A percentile compares a stretch with the other conserved stretches of the same genome.
These are phyloP conservation scores for Phytophthora pinifolia DNA, from an alignment of 352 stramenopile genomes.

Conservation along the genomic window DNA sequence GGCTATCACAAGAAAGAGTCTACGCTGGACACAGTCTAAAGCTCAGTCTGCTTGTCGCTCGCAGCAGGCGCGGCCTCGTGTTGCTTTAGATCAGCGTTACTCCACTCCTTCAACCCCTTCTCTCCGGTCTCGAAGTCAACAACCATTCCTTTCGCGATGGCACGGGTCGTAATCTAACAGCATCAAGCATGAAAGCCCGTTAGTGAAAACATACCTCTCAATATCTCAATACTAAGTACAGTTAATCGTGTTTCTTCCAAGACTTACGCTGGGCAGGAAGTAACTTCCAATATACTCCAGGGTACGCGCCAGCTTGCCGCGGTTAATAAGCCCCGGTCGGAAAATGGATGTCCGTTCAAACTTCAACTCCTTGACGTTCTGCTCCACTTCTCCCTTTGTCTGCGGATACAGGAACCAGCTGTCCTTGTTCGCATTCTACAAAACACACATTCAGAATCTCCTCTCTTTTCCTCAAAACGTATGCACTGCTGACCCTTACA, in stretches of 20 bases:
- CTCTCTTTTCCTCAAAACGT: neutral
- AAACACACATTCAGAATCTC: slow-evolving; percentile 1
- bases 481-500: slow-evolving; percentile 27
- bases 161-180: slow-evolving; percentile 44
- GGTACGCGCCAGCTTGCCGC: slow-evolving; percentile 47
- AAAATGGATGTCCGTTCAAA: slow-evolving; percentile 67
- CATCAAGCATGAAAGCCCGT: too few relatives aligned
- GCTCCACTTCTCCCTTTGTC: slow-evolving; percentile 70
- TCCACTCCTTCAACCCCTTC: slow-evolving; percentile 47
- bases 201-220: too few relatives aligned
- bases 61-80: slow-evolving; percentile 6
- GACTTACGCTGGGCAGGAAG: slow-evolving; percentile 46
- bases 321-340: slow-evolving; percentile 56
- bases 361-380: slow-evolving; percentile 45
- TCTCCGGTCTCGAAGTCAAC: slow-evolving; percentile 54
- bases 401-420: slow-evolving; percentile 78
- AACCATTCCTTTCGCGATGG: slow-evolving; percentile 62
- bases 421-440: slow-evolving; percentile 54
- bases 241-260: neutral
- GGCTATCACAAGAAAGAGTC: neutral
- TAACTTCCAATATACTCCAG: slow-evolving; percentile 50
- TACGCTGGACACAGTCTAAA: slow-evolving; percentile 6
- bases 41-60: slow-evolving; percentile 18
- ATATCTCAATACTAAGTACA: neutral
- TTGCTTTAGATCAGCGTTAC: slow-evolving; percentile 45